Conservation (phyloP, 805 yeast genomes). For the Wickerhamomyces bovis region DNA sequence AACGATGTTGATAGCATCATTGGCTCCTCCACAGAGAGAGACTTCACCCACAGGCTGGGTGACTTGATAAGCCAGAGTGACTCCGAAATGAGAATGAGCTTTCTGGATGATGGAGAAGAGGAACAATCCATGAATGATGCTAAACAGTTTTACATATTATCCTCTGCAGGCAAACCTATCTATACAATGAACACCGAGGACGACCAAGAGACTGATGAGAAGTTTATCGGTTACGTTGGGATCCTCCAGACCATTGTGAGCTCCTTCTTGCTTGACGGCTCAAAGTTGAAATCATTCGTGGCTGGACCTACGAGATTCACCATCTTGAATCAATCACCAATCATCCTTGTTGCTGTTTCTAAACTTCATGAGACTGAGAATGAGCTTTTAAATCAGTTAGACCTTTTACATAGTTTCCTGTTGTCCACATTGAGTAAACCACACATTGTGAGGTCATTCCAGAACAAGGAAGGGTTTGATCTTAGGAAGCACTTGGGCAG, state of each 20-base stretch:
- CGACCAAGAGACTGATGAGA: slow-evolving; percentile 41
- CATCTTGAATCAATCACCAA: slow-evolving; percentile 58
- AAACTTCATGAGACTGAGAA: slow-evolving; percentile 44
- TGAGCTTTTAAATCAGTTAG: slow-evolving; percentile 58
- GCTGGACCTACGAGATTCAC: slow-evolving; percentile 49
- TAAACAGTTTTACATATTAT: slow-evolving; percentile 74
- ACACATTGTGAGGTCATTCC: slow-evolving; percentile 62
- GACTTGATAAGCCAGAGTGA: slow-evolving; percentile 22
- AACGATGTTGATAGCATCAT: slow-evolving; percentile 1
- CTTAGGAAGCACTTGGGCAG: slow-evolving; percentile 68
- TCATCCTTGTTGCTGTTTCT: slow-evolving; percentile 67
- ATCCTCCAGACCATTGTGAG: slow-evolving; percentile 73
- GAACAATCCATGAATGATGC: slow-evolving; percentile 5
- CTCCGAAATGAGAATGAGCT: slow-evolving; percentile 10
- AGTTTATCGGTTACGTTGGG: slow-evolving; percentile 68
- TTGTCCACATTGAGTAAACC: slow-evolving; percentile 81
- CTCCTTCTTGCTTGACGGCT: slow-evolving; percentile 46
- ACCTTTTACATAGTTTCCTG: slow-evolving; percentile 67
- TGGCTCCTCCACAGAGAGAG: slow-evolving; percentile 2
- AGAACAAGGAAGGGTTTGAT: slow-evolving; percentile 73
- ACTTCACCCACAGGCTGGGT: slow-evolving; percentile 16
- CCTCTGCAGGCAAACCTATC: slow-evolving; percentile 85
- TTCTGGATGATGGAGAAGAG: slow-evolving; percentile 11
- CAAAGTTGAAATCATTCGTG: slow-evolving; percentile 41
- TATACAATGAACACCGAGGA: slow-evolving; percentile 61